Conservation (phyloP, 2,329 filamentous ascomycete genomes). For the Myrmaecium sp. region DNA sequence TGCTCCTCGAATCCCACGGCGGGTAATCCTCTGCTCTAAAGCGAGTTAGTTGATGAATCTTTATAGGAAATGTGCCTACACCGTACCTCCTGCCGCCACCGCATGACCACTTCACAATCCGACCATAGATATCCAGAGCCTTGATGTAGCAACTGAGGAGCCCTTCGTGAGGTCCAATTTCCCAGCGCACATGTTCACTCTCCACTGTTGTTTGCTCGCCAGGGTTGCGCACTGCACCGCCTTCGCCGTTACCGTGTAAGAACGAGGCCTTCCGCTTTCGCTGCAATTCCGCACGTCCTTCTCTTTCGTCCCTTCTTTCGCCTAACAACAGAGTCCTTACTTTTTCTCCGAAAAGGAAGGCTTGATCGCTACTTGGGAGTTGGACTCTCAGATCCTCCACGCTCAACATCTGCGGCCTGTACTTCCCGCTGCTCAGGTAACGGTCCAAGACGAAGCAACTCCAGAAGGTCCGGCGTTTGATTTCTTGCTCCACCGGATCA, state of each 20-base stretch:
- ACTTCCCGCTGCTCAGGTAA: slow-evolving; percentile 47
- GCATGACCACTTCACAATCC: slow-evolving; percentile 40
- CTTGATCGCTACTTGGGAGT: slow-evolving; percentile 48
- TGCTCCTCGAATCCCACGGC: slow-evolving; percentile 42
- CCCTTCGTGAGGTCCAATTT: slow-evolving; percentile 32
- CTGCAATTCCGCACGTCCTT: slow-evolving; percentile 22
- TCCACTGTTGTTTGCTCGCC: slow-evolving; percentile 5
- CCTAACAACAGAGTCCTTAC: slow-evolving; percentile 34
- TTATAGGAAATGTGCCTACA: not conserved
- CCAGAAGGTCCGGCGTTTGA: slow-evolving; percentile 53
- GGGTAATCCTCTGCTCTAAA: slow-evolving; percentile 34
- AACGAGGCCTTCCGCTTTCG: slow-evolving; percentile 30
- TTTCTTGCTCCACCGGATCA: slow-evolving; percentile 42
- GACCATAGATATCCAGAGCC: slow-evolving; percentile 37
- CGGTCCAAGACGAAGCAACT: slow-evolving; percentile 59
- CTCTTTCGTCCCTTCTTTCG: slow-evolving; percentile 23
- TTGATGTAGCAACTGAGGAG: slow-evolving; percentile 34
- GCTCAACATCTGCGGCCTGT: slow-evolving; percentile 41
- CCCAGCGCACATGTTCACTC: slow-evolving; percentile 30
- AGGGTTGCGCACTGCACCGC: slow-evolving; percentile 6
- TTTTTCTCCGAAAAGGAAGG: slow-evolving; percentile 45
- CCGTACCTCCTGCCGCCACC: slow-evolving; percentile 37
- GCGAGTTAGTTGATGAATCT: not conserved
- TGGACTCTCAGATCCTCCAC: slow-evolving; percentile 45
- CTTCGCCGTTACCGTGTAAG: slow-evolving; percentile 10